These are phyloP conservation scores for Monosporascus sp. DNA, from an alignment of 2,329 filamentous ascomycete genomes.

Conservation along the genomic window DNA sequence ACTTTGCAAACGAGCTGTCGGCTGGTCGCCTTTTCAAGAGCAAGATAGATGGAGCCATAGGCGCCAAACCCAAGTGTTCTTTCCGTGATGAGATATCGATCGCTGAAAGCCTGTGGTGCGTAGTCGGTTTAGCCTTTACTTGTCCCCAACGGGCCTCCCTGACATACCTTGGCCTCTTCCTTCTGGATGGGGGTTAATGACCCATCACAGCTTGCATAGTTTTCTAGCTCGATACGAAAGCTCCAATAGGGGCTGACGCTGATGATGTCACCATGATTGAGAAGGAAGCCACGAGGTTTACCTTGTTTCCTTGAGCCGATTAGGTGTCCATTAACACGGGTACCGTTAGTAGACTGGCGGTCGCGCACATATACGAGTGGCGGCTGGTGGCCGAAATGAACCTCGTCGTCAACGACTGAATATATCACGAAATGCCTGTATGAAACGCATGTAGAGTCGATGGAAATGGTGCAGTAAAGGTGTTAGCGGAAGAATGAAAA, in stretches of 20 bases:
- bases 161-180: slow-evolving; percentile 29
- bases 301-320: slow-evolving; percentile 34
- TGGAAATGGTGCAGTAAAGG: slow-evolving; percentile 30
- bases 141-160: background rate
- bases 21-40: slow-evolving; percentile 43
- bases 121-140: slow-evolving; percentile 10
- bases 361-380: slow-evolving; percentile 52
- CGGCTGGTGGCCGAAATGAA: slow-evolving; percentile 17
- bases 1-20: slow-evolving; percentile 67
- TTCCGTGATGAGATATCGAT: slow-evolving; percentile 42
- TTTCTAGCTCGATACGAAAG: slow-evolving; percentile 29
- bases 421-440: slow-evolving; percentile 52
- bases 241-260: slow-evolving; percentile 31
- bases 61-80: slow-evolving; percentile 49
- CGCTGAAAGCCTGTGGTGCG: slow-evolving; percentile 35
- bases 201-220: slow-evolving; percentile 1
- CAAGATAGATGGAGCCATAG: slow-evolving; percentile 49
- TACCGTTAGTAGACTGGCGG: slow-evolving; percentile 48
- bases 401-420: slow-evolving; percentile 44
- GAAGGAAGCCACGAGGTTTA: slow-evolving; percentile 38
- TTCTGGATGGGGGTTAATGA: slow-evolving; percentile 23
- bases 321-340: slow-evolving; percentile 42
- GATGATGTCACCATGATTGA: slow-evolving; percentile 47
- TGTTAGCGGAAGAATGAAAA: slow-evolving; percentile 1
- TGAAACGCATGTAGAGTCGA: slow-evolving; percentile 40